Base-by-base conservation (phyloP, 192 early-diverging fungal genomes). In the Lobosporangium transversale region DNA sequence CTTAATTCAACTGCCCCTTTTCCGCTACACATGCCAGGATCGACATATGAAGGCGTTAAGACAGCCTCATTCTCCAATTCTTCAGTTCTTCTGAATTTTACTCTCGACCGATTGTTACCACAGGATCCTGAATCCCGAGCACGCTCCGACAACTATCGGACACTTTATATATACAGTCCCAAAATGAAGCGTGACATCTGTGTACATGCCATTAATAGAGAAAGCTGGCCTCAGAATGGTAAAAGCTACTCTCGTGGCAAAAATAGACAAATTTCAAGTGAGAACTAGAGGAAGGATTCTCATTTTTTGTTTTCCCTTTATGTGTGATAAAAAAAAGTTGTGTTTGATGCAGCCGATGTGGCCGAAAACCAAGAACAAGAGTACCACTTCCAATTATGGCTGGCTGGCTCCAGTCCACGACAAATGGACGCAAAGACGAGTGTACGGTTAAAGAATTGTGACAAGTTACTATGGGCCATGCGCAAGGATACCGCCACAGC, bases 351-450 rank as follows among this genome's bases (percentile, higher is more conserved):
- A 2, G 27, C 9, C 11, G 60, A 63, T 20, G 60, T 71, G 1
- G 14, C 14, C 2, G 69, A 71, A 49, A 52, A 47, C 31, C 15
- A 37, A 2, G 36, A 55, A 0, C 60, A 63, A 30, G 47, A 63
- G 32, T 62, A 71, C 17, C 59, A 71, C 24, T 71, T 71, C 23
- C 69, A 71, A 37, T 52, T 71, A 0, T 71, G 69, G 69, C 61
- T 71, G 1, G 62, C 61, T 0, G 69, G 69, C 10, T 36, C 69
- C 1, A 50, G 45, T 18, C 53, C 69, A 3, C 43, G 69, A 20
- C 59, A 71, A n/a, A 43, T 33, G 29, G 69, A 71, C 17, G 45
- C 58, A 1, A 45, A 26, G 36, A 57, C 61, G 23, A 29, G 37
- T 11, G n/a, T 24, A 3, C 53, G 53, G 33, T 45, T 58, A 1